Evolutionary conservation across 2,329 filamentous ascomycete genomes (phyloP).

Genomic region (Blastomyces gilchristii): DNA sequence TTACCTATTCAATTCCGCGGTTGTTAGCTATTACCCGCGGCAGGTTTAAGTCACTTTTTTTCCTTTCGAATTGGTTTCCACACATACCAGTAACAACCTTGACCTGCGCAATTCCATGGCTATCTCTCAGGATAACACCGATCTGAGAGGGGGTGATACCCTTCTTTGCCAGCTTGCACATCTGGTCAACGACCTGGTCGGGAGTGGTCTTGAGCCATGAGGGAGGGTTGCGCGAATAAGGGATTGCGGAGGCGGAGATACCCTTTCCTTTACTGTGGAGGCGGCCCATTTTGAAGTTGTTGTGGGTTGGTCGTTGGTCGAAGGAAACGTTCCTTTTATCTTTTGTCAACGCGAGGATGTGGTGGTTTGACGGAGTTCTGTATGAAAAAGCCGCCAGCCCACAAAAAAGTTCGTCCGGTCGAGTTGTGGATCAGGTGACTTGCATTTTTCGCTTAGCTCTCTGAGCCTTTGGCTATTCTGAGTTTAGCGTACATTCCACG

Average conservation of each 20-base stretch:
- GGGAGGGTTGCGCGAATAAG: slow-evolving; percentile 87
- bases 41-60: not conserved
- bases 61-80: slow-evolving; percentile 1
- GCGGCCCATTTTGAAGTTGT: slow-evolving; percentile 61
- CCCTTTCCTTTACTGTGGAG: slow-evolving; percentile 99
- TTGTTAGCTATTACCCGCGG: slow-evolving; percentile 26
- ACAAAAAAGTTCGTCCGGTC: not conserved
- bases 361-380: slow-evolving; percentile 1
- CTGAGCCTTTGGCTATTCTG: not conserved
- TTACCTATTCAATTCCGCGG: slow-evolving; percentile 55
- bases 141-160: slow-evolving; percentile 98
- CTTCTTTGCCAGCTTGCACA: slow-evolving; percentile 98
- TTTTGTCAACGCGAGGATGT: slow-evolving; percentile 1
- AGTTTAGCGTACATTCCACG: not conserved
- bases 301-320: slow-evolving; percentile 8
- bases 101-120: slow-evolving; percentile 95
- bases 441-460: not conserved
- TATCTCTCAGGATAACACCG: slow-evolving; percentile 96
- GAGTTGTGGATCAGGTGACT: slow-evolving; percentile 12
- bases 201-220: slow-evolving; percentile 98
- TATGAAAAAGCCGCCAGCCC: slow-evolving; percentile 3
- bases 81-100: slow-evolving; percentile 86
- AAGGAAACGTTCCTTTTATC: slow-evolving; percentile 8
- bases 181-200: slow-evolving; percentile 97
- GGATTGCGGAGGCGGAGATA: slow-evolving; percentile 89